Base-by-base conservation (phyloP, 345 rosid species). In the Limnanthes douglasii region DNA sequence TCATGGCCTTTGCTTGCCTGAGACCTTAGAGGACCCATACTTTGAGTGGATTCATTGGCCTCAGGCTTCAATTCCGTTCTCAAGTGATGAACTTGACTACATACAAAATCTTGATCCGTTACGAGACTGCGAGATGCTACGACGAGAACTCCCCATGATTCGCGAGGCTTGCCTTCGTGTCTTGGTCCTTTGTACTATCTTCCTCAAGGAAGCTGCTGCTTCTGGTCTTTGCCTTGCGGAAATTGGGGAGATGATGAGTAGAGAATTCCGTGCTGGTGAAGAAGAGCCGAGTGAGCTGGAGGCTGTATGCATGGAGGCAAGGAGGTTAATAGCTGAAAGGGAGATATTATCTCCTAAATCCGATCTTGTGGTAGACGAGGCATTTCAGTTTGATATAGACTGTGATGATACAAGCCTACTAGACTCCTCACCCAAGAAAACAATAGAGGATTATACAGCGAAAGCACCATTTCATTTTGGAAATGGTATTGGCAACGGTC, bases 31-130 rank as follows among this genome's bases (percentile, higher is more conserved):
- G 39, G 78, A 74, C 52, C 84, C 84, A 8, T 74, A 74, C 40
- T 70, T 70, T 4, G 84, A 74, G 56, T 74, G 84, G 84, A 70
- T 74, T 17, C 75, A 74, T 41, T 74, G 84, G 84, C 84, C 84
- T 21, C 84, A 74, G 31, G 70, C 84, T 13, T 70, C 73, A 1
- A 61, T 74, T 43, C 78, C 84, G 2, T 74, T 74, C 56, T 70
- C 78, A n/a, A 72, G 67, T n/a, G 78, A 67, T 34, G 84, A 74
- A 41, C 75, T 74, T 24, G 72, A 61, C 12, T 70, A 74, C 45
- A 70, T 74, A 41, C 22, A 31, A 18, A 67, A 51, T 37, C 70
- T 74, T 11, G 61, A 74, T 48, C 72, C 72, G 6, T 32, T 16
- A 23, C 50, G 14, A 6, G 84, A 67, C 29, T 74, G 63, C 48